Base-by-base conservation (phyloP, 2,329 filamentous ascomycete species). In the Golovinomyces cichoracearum region DNA sequence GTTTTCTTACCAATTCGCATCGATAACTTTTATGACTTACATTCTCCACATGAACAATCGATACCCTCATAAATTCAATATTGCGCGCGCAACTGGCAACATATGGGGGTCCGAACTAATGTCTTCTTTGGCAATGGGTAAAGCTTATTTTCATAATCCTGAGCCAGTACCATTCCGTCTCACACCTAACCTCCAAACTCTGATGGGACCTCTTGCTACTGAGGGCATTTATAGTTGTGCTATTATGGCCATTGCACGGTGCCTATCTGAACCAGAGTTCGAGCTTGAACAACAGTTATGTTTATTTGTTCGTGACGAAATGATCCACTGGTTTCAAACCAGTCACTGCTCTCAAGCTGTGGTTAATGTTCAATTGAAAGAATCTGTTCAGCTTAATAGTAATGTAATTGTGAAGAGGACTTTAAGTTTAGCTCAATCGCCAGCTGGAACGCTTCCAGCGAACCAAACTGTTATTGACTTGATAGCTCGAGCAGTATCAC, bases 21-120 rank as follows among this genome's bases (percentile, higher is more conserved):
- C 86, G 1, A 72, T 95, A 54, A 93, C 90, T 0, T 98, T 98
- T 66, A 93, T 98, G 81, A 95, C 90, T 3, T 98, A 95, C 61
- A 80, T 94, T 51, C 80, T 99, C 67, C 88, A 88, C 66, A 95
- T 98, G 77, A 84, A 88, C 61, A 84, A 84, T 62, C 82, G 90
- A 26, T 93, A 90, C 63, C 92, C 90, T 5, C 84, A 86, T 64
- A 98, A 98, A 70, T 80, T 95, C 63, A 80, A 82, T 64, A 92
- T 98, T 58, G 80, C 84, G 10, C 79, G 85, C 22, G 74, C 74
- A 26, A 85, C 80, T 5, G 92, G 92, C 54, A 90, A 92, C 59
- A 82, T 98, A 56, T 98, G 92, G 92, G 86, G 85, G 45, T 84
- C 84, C 6, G 90, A 99, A 63, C 70, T 95, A 48, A 83, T 95